Evolutionary conservation across 192 early-diverging fungal species (phyloP), one percentile per base, ranked within the genome.

Genomic region (Geranomyces variabilis): DNA sequence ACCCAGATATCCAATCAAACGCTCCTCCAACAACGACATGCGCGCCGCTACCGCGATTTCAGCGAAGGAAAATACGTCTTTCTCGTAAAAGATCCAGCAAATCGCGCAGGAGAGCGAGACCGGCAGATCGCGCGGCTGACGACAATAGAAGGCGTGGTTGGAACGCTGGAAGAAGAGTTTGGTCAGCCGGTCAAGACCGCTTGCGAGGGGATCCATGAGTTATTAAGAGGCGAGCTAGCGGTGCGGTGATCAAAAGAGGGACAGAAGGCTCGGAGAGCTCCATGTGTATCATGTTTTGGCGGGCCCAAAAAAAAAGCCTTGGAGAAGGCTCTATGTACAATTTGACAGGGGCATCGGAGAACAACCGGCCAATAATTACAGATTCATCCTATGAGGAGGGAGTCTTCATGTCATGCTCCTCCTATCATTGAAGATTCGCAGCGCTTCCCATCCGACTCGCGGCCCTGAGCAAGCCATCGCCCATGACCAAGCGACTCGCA

Each of bases 31-130:
- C 85, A 86, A 67, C 70, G 78, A 22, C 76, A 78, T 29, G 75
- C 74, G 10, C 80, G 80, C 21, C 73, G 85, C 15, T 86, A 83
- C 74, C 73, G 68, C 24, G 83, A 84, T 48, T 60, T 83, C 17
- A 36, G 66, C 41, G 77, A 81, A 56, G 73, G 75, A 24, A 84
- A 84, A 66, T 86, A 86, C 71, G 61, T 63, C 33, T 78, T 72
- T 63, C 45, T 83, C 8, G 60, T 80, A 30, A 74, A 75, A 46
- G 77, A 80, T 22, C 15, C 59, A 7, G 77, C 53, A 15, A 45
- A 61, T 41, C 44, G 85, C 26, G 73, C 60, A 24, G 71, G 55
- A 13, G 85, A 85, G 64, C 62, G 77, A 43, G 67, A 68, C 17
- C 57, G 70, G 28, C 65, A 71, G 45, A 30, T 73, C 58, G 73